These are phyloP conservation scores for Colletotrichum euphorbiae DNA, from an alignment of 2,329 filamentous ascomycete species.

Conservation along the genomic window DNA sequence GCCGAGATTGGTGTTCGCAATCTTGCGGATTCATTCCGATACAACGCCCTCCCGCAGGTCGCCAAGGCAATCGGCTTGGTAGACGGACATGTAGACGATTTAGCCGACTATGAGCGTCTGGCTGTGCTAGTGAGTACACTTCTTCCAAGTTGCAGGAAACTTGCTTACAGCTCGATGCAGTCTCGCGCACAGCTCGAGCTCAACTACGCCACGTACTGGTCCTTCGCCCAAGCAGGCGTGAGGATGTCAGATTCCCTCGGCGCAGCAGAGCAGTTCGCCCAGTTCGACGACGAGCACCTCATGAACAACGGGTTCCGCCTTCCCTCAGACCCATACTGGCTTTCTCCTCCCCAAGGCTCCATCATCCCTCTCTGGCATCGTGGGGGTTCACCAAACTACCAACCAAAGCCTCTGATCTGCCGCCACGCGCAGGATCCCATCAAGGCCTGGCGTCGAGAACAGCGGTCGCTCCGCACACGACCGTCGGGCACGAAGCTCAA, in stretches of 20 bases:
- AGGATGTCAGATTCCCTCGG: constrained; percentile 38
- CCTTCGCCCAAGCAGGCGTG: constrained; percentile 35
- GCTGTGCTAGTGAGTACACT: constrained; percentile 27
- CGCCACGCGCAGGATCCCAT: constrained; percentile 34
- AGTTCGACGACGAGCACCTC: constrained; percentile 38
- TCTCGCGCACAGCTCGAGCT: constrained; percentile 38
- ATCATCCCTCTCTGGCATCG: constrained; percentile 37
- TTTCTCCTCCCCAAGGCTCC: constrained; percentile 35
- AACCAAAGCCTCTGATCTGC: constrained; percentile 37
- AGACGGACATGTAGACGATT: constrained; percentile 30
- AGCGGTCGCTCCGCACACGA: background rate
- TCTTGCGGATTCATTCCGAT: constrained; percentile 35
- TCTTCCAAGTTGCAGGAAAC: background rate
- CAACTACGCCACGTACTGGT: constrained; percentile 38
- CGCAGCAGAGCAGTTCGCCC: constrained; percentile 34
- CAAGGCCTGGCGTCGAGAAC: constrained; percentile 35
- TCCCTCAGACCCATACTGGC: constrained; percentile 37
- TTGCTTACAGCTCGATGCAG: constrained; percentile 18
- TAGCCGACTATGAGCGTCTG: constrained; percentile 37
- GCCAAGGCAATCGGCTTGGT: constrained; percentile 34
- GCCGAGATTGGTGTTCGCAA: constrained; percentile 37
- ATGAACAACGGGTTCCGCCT: constrained; percentile 39
- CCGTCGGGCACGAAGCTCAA: constrained; percentile 25
- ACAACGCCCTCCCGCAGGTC: constrained; percentile 33
- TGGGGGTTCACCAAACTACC: constrained; percentile 36